Evolutionary conservation across 2,329 filamentous ascomycete species (phyloP), one percentile per base, ranked within the genome.

Genomic region (Hymenoscyphus fraxineus): DNA sequence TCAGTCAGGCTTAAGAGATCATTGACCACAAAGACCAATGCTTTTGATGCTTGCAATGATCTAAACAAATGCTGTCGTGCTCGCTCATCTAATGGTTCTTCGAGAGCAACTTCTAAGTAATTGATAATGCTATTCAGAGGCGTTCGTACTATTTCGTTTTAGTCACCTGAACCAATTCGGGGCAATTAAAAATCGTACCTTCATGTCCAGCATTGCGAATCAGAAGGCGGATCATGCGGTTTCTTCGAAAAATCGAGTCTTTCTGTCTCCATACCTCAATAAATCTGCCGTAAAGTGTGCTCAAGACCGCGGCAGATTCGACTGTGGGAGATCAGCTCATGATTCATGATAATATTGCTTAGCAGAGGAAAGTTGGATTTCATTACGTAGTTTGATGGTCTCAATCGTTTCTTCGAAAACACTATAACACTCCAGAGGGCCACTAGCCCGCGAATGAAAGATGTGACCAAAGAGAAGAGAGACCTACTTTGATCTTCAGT

Each of bases 81-180:
- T 73, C 96, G 91, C 13, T 84, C 79, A 68, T 96, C 92, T 4
- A 96, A 79, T 0, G 81, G 79, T 0, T 91, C 91, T 76, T 96
- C 92, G 1, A 96, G 78, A 0, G 92, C 92, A 66, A 96, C 95
- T 70, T 96, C 92, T 1, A 96, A 82, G 69, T 95, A 96, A 71
- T 96, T 96, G 77, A 96, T 95, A 72, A 96, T 96, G 19, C 92
- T 92, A 71, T 96, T 96, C 2, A 96, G 79, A 0, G 92, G 92
- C 0, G 92, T 96, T 55, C 92, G 88, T 16, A 69, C 68, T 69
- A 51, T 22, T 51, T 3, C 3, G 12, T 35, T 38, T 39, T 47
- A 16, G 13, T 16, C 27, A 59, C 22, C 15, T 13, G 6, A 47
- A n/a, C 47, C 44, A 22, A 22, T 51, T 27, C 12, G 44, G 6